Evolutionary conservation across 169 alveolate species (phyloP).

Genomic region (Cryptosporidium parvum): DNA sequence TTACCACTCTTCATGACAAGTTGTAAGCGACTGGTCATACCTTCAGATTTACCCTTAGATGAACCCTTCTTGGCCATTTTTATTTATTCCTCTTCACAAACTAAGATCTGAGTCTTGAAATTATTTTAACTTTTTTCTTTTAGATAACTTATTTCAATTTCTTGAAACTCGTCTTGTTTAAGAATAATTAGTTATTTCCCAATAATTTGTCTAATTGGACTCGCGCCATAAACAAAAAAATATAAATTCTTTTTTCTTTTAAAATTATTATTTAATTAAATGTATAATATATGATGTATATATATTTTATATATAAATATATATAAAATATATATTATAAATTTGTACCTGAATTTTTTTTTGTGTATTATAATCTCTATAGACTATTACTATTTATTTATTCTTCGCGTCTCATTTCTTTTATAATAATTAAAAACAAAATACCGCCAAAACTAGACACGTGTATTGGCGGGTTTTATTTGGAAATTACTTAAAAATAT

Average conservation of each 20-base stretch:
- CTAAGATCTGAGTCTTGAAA: conserved; percentile 1
- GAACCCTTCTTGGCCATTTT: conserved; percentile 90
- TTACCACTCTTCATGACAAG: conserved; percentile 98
- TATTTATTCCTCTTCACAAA: conserved; percentile 3
- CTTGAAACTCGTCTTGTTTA: conserved; percentile 22
- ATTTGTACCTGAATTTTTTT: not conserved
- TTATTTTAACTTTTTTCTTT: not conserved
- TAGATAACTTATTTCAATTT: not conserved
- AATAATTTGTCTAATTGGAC: conserved; percentile 6
- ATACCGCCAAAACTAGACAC: conserved; percentile 42
- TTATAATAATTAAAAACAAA: not conserved
- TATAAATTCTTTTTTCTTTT: no score
- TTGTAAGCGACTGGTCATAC: conserved; percentile 94
- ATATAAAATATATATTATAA: not conserved
- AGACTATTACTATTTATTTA: not conserved
- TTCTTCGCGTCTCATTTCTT: conserved; percentile 17
- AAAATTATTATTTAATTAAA: no score
- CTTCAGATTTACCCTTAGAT: conserved; percentile 90
- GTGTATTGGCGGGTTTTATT: conserved; percentile 63
- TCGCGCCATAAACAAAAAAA: conserved; percentile 8
- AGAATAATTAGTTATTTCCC: not conserved
- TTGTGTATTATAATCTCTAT: not conserved
- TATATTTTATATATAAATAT: not conserved
- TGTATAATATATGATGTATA: no score
- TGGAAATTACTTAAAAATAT: conserved; percentile 35